These are phyloP conservation scores for Pleurotus eryngii DNA, from an alignment of 768 basidiomycete species.

Conservation along the genomic window DNA sequence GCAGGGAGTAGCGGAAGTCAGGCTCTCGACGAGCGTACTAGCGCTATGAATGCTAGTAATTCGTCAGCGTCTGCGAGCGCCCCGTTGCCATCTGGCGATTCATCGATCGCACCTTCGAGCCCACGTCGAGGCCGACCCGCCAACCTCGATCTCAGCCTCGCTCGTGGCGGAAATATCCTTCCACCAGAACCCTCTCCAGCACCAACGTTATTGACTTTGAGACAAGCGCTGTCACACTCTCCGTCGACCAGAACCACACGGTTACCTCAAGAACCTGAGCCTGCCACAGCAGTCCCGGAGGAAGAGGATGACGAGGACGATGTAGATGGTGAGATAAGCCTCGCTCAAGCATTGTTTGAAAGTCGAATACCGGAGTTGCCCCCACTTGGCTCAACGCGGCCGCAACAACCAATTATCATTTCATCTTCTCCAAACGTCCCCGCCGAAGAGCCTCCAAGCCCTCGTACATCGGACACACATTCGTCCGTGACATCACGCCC, in stretches of 20 bases:
- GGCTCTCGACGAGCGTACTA: conserved; percentile 81
- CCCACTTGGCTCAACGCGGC: conserved; percentile 59
- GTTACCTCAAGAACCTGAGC: conserved; percentile 22
- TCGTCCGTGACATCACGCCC: conserved; percentile 25
- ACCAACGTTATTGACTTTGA: conserved; percentile 60
- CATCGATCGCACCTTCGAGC: conserved; percentile 15
- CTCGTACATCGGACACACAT: conserved; percentile 44
- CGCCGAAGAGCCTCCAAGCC: conserved; percentile 42
- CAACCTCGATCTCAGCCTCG: conserved; percentile 59
- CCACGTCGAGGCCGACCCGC: conserved; percentile 57
- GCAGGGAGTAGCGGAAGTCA: conserved; percentile 81
- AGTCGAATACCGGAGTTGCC: conserved; percentile 75
- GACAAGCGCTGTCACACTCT: conserved; percentile 55
- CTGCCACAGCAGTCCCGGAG: conserved; percentile 33
- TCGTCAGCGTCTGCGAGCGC: conserved; percentile 6
- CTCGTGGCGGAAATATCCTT: conserved; percentile 30
- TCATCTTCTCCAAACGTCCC: conserved; percentile 34
- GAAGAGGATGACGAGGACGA: conserved; percentile 57
- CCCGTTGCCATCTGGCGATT: conserved; percentile 2
- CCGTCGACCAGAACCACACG: conserved; percentile 16
- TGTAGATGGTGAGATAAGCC: conserved; percentile 61
- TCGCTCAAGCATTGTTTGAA: conserved; percentile 73
- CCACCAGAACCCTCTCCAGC: conserved; percentile 55
- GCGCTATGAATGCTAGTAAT: conserved; percentile 39
- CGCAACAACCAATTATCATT: conserved; percentile 70